Evolutionary conservation across 371 early-diverging fungal species (phyloP).

Genomic region (Rhizomucor pusillus): DNA sequence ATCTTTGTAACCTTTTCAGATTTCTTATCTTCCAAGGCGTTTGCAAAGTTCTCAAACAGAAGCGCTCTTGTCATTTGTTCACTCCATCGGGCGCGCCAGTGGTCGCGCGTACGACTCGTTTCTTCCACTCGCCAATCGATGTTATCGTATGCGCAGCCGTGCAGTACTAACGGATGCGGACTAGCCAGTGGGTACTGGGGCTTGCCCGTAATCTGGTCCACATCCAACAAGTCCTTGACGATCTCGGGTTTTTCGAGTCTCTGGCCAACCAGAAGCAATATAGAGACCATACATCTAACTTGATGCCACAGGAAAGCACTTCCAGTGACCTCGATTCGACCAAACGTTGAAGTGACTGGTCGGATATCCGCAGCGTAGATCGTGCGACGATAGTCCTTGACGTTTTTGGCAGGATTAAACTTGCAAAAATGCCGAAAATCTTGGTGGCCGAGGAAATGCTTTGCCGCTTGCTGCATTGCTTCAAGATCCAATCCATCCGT

Average conservation of each 20-base stretch:
- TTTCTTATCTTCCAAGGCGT: neutral
- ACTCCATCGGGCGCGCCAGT: constrained; percentile 50
- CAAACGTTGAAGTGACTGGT: constrained; percentile 52
- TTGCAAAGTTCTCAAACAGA: constrained; percentile 14
- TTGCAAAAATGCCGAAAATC: constrained; percentile 96
- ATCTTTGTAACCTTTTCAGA: constrained; percentile 12
- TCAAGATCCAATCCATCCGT: constrained; percentile 55
- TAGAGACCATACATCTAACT: constrained; percentile 93
- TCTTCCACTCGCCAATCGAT: constrained; percentile 47
- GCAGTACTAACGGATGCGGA: constrained; percentile 82
- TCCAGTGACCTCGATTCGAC: constrained; percentile 68
- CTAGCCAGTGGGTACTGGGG: constrained; percentile 64
- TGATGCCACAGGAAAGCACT: constrained; percentile 97
- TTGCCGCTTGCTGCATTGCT: constrained; percentile 75
- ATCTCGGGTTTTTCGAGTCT: constrained; percentile 36
- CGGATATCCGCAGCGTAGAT: constrained; percentile 64
- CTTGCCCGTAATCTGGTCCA: constrained; percentile 24
- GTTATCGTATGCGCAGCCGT: constrained; percentile 79
- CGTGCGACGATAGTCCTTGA: constrained; percentile 67
- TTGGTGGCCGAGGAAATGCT: constrained; percentile 73
- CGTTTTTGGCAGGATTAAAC: constrained; percentile 80
- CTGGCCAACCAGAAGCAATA: constrained; percentile 82
- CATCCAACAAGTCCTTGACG: constrained; percentile 30
- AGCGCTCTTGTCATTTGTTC: constrained; percentile 45
- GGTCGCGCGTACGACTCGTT: constrained; percentile 32